Evolutionary conservation across 2,329 filamentous ascomycete species (phyloP).

Genomic region (Penicillium concentricum): DNA sequence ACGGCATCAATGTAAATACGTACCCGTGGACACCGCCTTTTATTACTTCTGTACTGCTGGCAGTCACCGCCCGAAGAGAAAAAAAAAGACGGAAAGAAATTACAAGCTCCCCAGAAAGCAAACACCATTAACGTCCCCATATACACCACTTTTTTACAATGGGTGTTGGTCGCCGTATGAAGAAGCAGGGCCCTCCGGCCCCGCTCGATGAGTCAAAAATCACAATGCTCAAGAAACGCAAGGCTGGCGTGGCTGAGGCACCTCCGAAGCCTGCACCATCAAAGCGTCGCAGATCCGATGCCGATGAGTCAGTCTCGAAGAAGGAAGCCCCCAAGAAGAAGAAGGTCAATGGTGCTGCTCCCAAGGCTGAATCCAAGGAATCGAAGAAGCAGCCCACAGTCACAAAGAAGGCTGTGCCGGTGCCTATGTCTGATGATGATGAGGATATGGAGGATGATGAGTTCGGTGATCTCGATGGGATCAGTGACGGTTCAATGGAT

Average conservation of each 20-base stretch:
- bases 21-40: constrained; percentile 30
- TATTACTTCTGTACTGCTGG: constrained; percentile 21
- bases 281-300: constrained; percentile 59
- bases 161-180: constrained; percentile 89
- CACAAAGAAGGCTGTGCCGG: constrained; percentile 20
- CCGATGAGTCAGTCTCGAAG: constrained; percentile 44
- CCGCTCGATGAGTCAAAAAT: constrained; percentile 71
- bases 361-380: constrained; percentile 25
- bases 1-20: constrained; percentile 3
- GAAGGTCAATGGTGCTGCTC: constrained; percentile 33
- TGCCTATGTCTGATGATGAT: constrained; percentile 31
- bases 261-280: constrained; percentile 49
- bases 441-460: constrained; percentile 44
- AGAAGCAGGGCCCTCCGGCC: constrained; percentile 87
- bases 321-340: constrained; percentile 41
- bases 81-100: constrained; percentile 33
- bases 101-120: constrained; percentile 15
- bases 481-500: constrained; percentile 47
- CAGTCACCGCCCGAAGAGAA: constrained; percentile 28
- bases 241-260: constrained; percentile 66
- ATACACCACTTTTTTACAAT: constrained; percentile 53
- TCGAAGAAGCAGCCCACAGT: constrained; percentile 28
- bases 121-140: constrained; percentile 17
- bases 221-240: constrained; percentile 71
- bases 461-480: constrained; percentile 45